Conservation (phyloP, 768 basidiomycete species). For the Boletales sp. region DNA sequence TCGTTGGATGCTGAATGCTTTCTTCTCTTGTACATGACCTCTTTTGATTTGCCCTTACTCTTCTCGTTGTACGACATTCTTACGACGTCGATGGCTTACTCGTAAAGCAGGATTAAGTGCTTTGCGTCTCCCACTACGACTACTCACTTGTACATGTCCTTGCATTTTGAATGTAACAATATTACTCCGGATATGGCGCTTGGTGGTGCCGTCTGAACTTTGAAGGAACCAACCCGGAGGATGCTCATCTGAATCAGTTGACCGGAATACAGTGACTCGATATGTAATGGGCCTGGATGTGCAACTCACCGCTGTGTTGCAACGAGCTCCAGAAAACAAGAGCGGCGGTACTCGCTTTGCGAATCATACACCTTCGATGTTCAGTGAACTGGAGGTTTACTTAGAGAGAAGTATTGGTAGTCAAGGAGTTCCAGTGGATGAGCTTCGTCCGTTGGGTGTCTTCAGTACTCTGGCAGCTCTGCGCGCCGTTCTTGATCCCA, state of each 20-base stretch:
- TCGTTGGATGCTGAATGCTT: conserved; percentile 6
- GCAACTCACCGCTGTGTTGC: no score
- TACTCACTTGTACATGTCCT: conserved; percentile 22
- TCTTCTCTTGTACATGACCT: conserved; percentile 18
- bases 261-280: no score
- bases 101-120: conserved; percentile 9
- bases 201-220: no score
- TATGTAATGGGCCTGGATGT: no score
- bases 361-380: conserved; percentile 3
- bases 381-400: neutral
- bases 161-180: conserved; percentile 23
- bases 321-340: no score
- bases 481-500: neutral
- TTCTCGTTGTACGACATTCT: conserved; percentile 13
- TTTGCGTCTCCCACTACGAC: conserved; percentile 6
- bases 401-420: conserved; percentile 3
- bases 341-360: neutral
- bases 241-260: no score
- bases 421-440: neutral
- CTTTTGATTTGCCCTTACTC: neutral
- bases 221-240: no score
- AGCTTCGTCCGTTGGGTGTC: no score
- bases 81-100: conserved; percentile 13
- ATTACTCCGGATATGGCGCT: neutral
- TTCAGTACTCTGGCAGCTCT: no score